Percentiles rank a stretch among this genome's conserved stretches.
These are phyloP conservation scores for Aspergillus carlsbadensis DNA, from an alignment of 495 filamentous ascomycete genomes.

Conservation along the genomic window DNA sequence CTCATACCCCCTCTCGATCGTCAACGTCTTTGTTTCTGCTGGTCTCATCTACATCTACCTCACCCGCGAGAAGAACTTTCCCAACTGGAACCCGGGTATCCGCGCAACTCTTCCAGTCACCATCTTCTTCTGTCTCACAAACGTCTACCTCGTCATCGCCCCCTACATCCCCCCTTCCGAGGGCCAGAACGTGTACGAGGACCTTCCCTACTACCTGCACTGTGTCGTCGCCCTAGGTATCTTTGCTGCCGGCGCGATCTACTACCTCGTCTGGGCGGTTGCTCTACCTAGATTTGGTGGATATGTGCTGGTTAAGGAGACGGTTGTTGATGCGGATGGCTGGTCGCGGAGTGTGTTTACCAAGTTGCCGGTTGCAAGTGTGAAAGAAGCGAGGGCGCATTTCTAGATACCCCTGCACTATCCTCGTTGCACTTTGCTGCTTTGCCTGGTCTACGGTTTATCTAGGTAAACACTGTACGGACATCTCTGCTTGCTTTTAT, in stretches of 20 bases:
- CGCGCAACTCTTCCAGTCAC: slow-evolving; percentile 43
- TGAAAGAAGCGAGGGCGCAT: not conserved
- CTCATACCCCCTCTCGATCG: slow-evolving; percentile 58
- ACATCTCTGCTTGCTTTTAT: not conserved
- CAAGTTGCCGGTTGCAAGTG: slow-evolving; percentile 21
- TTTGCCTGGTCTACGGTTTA: not conserved
- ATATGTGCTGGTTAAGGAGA: slow-evolving; percentile 61
- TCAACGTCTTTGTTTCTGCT: slow-evolving; percentile 58
- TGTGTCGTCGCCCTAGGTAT: slow-evolving; percentile 56
- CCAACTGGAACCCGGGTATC: slow-evolving; percentile 36
- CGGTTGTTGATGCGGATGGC: slow-evolving; percentile 57
- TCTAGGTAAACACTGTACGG: slow-evolving; percentile 1
- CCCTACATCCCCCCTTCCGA: slow-evolving; percentile 64
- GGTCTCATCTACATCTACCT: slow-evolving; percentile 59
- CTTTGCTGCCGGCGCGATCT: slow-evolving; percentile 54
- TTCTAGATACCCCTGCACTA: not conserved
- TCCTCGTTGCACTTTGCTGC: not conserved
- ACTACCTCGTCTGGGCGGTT: slow-evolving; percentile 58
- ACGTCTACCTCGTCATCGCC: slow-evolving; percentile 59
- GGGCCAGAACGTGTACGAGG: slow-evolving; percentile 57
- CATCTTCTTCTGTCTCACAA: slow-evolving; percentile 55
- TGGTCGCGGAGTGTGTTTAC: slow-evolving; percentile 43
- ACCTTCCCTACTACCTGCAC: slow-evolving; percentile 66
- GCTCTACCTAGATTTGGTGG: slow-evolving; percentile 49
- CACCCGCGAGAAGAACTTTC: slow-evolving; percentile 40